These are phyloP conservation scores for Quercus berberidifolia DNA, from an alignment of 306 rosid genomes.

Conservation along the genomic window DNA sequence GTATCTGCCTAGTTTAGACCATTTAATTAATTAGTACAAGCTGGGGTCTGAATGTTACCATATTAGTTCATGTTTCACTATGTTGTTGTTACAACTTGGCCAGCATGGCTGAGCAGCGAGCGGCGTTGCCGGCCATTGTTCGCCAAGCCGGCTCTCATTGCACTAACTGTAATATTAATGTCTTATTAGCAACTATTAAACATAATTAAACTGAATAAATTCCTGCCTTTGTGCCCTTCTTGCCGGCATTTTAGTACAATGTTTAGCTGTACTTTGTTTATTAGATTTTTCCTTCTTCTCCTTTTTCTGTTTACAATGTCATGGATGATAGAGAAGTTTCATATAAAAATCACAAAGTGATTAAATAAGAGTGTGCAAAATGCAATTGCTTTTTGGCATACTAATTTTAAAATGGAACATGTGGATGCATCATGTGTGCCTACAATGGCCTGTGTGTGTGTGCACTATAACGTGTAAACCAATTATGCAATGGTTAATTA, in stretches of 20 bases:
- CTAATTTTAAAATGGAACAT: slow-evolving; percentile 33
- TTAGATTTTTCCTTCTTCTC: not conserved
- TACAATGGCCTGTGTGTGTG: slow-evolving; percentile 23
- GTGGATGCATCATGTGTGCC: slow-evolving; percentile 38
- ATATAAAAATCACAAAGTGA: slow-evolving; percentile 28
- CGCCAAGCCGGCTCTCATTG: slow-evolving; percentile 49
- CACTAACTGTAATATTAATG: slow-evolving; percentile 37
- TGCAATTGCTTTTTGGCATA: slow-evolving; percentile 26
- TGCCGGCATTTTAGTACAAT: slow-evolving; percentile 52
- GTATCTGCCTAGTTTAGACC: slow-evolving; percentile 29
- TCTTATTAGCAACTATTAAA: slow-evolving; percentile 33
- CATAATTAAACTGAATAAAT: slow-evolving; percentile 17
- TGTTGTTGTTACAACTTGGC: slow-evolving; percentile 33
- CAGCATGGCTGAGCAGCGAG: slow-evolving; percentile 23
- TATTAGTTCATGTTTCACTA: slow-evolving; percentile 31
- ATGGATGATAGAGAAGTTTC: slow-evolving; percentile 18
- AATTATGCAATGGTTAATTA: not conserved
- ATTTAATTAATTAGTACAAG: slow-evolving; percentile 35
- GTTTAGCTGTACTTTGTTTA: slow-evolving; percentile 45
- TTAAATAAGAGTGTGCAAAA: not conserved
- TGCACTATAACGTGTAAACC: slow-evolving; percentile 16
- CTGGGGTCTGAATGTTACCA: slow-evolving; percentile 38
- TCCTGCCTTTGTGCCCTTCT: slow-evolving; percentile 36
- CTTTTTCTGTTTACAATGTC: not conserved
- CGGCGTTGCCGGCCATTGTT: slow-evolving; percentile 34